A percentile compares a stretch with the other conserved stretches of the same genome.
Conservation (phyloP, 1,284 basidiomycete genomes). For the Waitea zeae region DNA sequence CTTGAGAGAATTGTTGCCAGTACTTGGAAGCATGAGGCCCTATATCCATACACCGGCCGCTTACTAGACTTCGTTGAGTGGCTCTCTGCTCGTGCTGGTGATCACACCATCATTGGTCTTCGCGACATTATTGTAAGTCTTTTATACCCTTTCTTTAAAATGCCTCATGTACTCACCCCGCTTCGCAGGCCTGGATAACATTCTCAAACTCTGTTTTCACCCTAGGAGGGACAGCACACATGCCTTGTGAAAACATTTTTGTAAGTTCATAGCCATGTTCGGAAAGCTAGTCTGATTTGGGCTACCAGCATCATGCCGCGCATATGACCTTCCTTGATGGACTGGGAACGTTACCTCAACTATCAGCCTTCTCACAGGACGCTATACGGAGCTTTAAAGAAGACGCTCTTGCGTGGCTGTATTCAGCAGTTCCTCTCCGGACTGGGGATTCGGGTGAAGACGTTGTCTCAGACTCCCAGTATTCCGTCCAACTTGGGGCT, state of each 20-base stretch:
- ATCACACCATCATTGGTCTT: constrained; percentile 56
- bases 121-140: constrained; percentile 89
- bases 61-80: constrained; percentile 77
- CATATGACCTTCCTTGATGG: constrained; percentile 81
- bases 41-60: constrained; percentile 41
- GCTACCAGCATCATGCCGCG: constrained; percentile 65
- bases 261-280: constrained; percentile 33
- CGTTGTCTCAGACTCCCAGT: constrained; percentile 17
- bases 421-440: constrained; percentile 31
- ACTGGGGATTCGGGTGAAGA: constrained; percentile 13
- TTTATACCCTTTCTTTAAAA: too few species aligned
- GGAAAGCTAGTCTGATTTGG: constrained; percentile 5
- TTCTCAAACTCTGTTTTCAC: too few species aligned
- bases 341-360: constrained; percentile 58
- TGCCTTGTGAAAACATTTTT: constrained; percentile 41
- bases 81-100: constrained; percentile 52
- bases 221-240: too few species aligned
- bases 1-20: constrained; percentile 65
- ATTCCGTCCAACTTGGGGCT: constrained; percentile 48
- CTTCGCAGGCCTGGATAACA: too few species aligned
- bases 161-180: too few species aligned
- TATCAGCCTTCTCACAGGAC: constrained; percentile 33
- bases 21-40: constrained; percentile 47
- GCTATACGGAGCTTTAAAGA: constrained; percentile 29
- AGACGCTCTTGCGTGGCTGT: constrained; percentile 28